Evolutionary conservation across 108 stramenopile genomes (phyloP).

Genomic region (Stephanodiscus minutulus): DNA sequence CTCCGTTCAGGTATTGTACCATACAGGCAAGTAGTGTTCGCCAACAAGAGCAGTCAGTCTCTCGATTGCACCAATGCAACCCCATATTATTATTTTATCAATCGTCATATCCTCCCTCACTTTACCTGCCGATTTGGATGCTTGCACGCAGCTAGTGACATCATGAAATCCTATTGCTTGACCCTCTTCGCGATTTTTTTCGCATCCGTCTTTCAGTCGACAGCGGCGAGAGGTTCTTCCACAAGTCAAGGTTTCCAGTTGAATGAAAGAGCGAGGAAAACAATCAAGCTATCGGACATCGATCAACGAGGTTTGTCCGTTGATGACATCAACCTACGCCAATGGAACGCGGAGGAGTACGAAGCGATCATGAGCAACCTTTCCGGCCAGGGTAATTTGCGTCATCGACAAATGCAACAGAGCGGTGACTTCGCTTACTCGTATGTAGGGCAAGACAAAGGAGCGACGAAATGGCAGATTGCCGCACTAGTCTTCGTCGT

Average conservation of each 20-base stretch:
- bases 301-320: not conserved
- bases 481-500: not conserved
- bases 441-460: conserved; percentile 2
- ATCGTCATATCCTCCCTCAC: no score
- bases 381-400: conserved; percentile 9
- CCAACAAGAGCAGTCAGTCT: no score
- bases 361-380: conserved; percentile 12
- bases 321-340: conserved; percentile 7
- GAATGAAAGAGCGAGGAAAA: not conserved
- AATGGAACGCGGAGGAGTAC: conserved; percentile 20
- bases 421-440: conserved; percentile 4
- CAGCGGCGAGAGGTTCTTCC: not conserved
- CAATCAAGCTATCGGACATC: not conserved
- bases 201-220: not conserved
- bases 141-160: not conserved
- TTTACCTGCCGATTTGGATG: not conserved
- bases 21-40: no score
- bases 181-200: conserved; percentile 2
- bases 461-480: conserved; percentile 8
- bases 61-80: no score
- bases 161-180: conserved; percentile 6
- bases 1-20: no score
- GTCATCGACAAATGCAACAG: conserved; percentile 18
- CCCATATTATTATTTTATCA: no score
- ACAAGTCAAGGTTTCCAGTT: conserved; percentile 5